phyloP scores from a whole-genome alignment of 148 eudicot genomes.

The Cornus suecica region DNA sequence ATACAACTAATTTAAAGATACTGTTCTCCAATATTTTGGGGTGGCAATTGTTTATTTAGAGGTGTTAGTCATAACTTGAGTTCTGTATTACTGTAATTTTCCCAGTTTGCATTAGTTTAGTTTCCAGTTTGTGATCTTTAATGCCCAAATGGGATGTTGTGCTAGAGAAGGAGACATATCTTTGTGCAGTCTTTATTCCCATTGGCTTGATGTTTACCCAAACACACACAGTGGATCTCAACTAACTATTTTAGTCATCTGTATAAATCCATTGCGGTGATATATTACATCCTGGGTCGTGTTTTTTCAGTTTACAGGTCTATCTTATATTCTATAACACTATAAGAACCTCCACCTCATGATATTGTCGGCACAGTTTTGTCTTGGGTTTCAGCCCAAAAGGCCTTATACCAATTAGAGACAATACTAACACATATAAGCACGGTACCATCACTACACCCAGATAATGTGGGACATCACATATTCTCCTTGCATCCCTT shows the following conservation, averaged over 20 bases:
- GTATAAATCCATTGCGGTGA: neutral
- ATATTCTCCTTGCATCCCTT: neutral
- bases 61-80: neutral
- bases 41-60: no score
- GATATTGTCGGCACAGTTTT: no score
- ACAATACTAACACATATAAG: no score
- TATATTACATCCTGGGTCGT: neutral
- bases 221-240: neutral
- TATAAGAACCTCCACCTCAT: no score
- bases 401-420: no score
- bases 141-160: neutral
- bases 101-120: neutral
- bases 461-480: no score
- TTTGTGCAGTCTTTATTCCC: neutral
- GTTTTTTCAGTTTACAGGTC: neutral
- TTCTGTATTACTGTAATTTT: neutral
- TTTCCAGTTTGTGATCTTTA: neutral
- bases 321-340: no score
- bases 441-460: no score
- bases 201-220: neutral
- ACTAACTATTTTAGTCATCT: neutral
- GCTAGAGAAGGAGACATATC: neutral
- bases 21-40: no score
- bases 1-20: no score
- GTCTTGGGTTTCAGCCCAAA: no score